Percentiles rank a stretch among this genome's conserved stretches.
Conservation (phyloP, 257 asterid species). For the Gynochthodes officinalis region DNA sequence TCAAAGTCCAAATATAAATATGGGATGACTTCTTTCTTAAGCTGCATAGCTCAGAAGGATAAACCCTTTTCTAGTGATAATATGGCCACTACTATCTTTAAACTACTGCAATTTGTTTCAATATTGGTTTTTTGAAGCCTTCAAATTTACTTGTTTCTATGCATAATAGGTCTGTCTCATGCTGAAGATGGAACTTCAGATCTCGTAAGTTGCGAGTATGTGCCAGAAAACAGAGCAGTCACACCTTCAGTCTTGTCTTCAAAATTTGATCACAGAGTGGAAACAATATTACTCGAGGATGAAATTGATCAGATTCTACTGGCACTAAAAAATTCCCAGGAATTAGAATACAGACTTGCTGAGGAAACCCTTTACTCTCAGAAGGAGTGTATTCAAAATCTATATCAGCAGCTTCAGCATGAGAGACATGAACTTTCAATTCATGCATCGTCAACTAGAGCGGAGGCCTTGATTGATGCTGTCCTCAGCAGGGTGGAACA, state of each 20-base stretch:
- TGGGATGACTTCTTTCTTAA: neutral
- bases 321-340: slow-evolving; percentile 52
- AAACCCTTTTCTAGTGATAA: neutral
- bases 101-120: neutral
- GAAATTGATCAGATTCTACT: slow-evolving; percentile 45
- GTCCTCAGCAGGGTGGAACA: slow-evolving; percentile 38
- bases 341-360: slow-evolving; percentile 49
- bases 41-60: neutral
- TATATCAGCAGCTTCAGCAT: slow-evolving; percentile 49
- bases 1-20: neutral
- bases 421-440: slow-evolving; percentile 44
- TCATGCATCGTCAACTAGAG: slow-evolving; percentile 27
- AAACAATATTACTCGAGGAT: slow-evolving; percentile 49
- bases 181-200: slow-evolving; percentile 19
- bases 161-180: slow-evolving; percentile 15
- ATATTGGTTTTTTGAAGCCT: neutral
- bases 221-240: slow-evolving; percentile 10
- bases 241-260: slow-evolving; percentile 28
- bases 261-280: slow-evolving; percentile 43
- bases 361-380: slow-evolving; percentile 51
- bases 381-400: slow-evolving; percentile 43
- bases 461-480: slow-evolving; percentile 32
- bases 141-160: slow-evolving; percentile 4
- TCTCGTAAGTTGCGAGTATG: slow-evolving; percentile 13
- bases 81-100: neutral